Percentiles rank a stretch among this genome's conserved stretches.
These are phyloP conservation scores for Irpex sp. DNA, from an alignment of 1,284 basidiomycete genomes.

Conservation along the genomic window DNA sequence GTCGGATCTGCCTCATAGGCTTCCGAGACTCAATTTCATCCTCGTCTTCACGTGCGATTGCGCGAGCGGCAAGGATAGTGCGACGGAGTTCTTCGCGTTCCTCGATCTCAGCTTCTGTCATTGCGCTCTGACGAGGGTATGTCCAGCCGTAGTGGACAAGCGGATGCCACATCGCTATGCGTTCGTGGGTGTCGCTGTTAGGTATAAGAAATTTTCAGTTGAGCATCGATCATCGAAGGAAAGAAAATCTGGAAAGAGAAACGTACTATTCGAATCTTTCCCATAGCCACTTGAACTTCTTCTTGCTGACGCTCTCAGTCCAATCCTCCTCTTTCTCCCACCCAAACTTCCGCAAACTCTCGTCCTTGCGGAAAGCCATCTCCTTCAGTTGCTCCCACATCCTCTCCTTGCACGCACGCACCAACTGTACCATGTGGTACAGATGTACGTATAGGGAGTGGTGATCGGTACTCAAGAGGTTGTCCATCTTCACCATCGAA, in stretches of 20 bases:
- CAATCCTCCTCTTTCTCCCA: constrained; percentile 60
- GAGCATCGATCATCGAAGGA: not conserved
- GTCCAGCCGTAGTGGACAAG: constrained; percentile 56
- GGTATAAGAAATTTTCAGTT: not conserved
- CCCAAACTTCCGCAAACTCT: constrained; percentile 48
- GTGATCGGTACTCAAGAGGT: constrained; percentile 44
- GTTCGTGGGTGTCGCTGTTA: constrained; percentile 67
- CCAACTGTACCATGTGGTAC: constrained; percentile 53
- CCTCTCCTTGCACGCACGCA: constrained; percentile 67
- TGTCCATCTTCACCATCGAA: constrained; percentile 27
- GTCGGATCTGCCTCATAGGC: constrained; percentile 56
- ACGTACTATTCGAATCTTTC: constrained; percentile 57
- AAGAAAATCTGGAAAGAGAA: not conserved
- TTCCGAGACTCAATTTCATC: constrained; percentile 45
- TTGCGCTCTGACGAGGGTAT: constrained; percentile 54
- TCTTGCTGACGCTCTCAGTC: constrained; percentile 47
- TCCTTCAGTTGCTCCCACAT: constrained; percentile 76
- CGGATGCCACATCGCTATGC: constrained; percentile 65
- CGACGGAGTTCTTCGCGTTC: constrained; percentile 62
- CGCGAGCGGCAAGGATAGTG: constrained; percentile 53
- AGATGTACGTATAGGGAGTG: constrained; percentile 68
- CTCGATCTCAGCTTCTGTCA: constrained; percentile 61
- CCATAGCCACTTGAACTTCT: constrained; percentile 58
- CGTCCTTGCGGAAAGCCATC: constrained; percentile 46
- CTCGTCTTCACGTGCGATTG: constrained; percentile 37